Base-by-base conservation (phyloP, 352 stramenopile species). In the Aphanomyces invadans region DNA sequence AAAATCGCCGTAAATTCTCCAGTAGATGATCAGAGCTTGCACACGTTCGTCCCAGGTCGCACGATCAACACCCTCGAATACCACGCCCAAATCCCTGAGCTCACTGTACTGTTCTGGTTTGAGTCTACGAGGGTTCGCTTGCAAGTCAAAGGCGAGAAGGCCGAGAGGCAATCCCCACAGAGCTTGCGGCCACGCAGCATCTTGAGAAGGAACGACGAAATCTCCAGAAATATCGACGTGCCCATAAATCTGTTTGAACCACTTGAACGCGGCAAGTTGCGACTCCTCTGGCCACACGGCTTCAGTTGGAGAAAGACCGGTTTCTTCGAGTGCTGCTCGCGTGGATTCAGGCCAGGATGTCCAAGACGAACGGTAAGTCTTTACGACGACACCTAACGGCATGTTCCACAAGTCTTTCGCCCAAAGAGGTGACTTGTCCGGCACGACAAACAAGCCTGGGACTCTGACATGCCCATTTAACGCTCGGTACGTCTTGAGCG, bases 361-460 rank as follows among this genome's bases (percentile, higher is more conserved):
- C 49, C 49, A 57, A 15, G 49, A 57, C 19, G 49, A 57, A 28
- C 49, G 49, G 29, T 38, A 7, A 32, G 49, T 57, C 29, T 57
- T 57, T 29, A 26, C n/a, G 12, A 57, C n/a, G 49, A 57, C 25
- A 11, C 60, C 60, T 4, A 67, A 31, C 2, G 55, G 60, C 29
- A 67, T 21, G 32, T 23, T 46, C 60, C 60, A 67, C 28, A 44
- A 59, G 32, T 67, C 60, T 28, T 67, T 67, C 23, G 60, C 42
- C 60, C 60, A 67, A n/a, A 26, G n/a, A 10, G 19, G 21, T n/a
- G 56, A n/a, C 4, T 28, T 19, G 49, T 67, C n/a, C 5, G 60
- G 60, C 23, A 67, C 60, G 2, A 60, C 60, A 59, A 59, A 67
- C 26, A 46, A 26, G 23, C 48, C 25, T 31, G 46, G 49, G 2